phyloP scores from a whole-genome alignment of 2,329 filamentous ascomycete species.

The Paraphaeosphaeria sporulosa region DNA sequence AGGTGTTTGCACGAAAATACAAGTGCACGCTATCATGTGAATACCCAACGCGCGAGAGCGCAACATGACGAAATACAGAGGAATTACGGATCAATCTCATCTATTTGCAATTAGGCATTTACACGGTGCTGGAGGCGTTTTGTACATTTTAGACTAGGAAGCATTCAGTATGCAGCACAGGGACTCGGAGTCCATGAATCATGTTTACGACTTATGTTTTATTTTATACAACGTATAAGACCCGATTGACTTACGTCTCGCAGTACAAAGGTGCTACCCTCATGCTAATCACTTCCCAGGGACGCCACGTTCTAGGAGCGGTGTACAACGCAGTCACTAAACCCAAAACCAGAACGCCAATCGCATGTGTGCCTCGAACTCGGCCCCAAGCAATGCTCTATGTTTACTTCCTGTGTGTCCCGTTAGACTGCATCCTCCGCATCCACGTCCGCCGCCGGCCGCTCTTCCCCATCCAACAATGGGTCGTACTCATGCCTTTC shows the following conservation, averaged over 20 bases:
- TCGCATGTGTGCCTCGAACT: not conserved
- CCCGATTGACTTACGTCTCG: not conserved
- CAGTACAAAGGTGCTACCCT: not conserved
- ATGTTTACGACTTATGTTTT: not conserved
- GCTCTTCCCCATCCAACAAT: conserved; percentile 23
- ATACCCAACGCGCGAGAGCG: conserved; percentile 2
- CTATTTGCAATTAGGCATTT: conserved; percentile 8
- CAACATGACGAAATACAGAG: not conserved
- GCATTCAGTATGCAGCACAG: conserved; percentile 7
- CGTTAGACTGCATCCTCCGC: not conserved
- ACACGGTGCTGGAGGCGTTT: conserved; percentile 9
- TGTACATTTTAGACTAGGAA: conserved; percentile 3
- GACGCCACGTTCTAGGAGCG: conserved; percentile 1
- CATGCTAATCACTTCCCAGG: not conserved
- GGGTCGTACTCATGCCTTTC: conserved; percentile 26
- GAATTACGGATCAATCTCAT: not conserved
- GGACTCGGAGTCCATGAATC: not conserved
- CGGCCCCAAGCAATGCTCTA: not conserved
- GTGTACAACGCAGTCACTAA: not conserved
- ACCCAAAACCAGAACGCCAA: not conserved
- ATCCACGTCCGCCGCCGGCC: not conserved
- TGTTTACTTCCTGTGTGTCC: not conserved
- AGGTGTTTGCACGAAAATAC: conserved; percentile 2
- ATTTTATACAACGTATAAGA: not conserved
- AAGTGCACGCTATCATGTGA: not conserved